These are phyloP conservation scores for Ceratocystis eucalypticola DNA, from an alignment of 2,329 filamentous ascomycete species.

Conservation along the genomic window DNA sequence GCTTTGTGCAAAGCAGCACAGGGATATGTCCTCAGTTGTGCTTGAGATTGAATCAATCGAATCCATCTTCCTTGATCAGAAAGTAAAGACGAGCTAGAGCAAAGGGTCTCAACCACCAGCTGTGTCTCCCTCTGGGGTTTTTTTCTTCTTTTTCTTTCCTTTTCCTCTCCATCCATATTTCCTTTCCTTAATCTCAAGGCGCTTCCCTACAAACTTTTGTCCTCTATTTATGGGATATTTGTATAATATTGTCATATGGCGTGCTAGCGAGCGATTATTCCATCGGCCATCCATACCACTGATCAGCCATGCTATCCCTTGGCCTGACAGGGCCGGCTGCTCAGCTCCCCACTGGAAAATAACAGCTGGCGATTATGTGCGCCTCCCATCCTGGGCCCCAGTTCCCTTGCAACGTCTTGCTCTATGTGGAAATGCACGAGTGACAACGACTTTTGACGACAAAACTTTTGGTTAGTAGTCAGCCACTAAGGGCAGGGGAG, in stretches of 20 bases:
- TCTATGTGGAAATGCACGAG: not conserved
- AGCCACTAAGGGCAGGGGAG: too few species aligned
- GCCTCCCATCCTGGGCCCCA: not conserved
- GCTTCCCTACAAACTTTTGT: not conserved
- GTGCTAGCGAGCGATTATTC: conserved; percentile 8
- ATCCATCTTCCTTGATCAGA: too few species aligned
- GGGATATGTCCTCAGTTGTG: too few species aligned
- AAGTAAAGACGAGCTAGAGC: too few species aligned
- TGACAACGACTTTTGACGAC: not conserved
- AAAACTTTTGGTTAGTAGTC: not conserved
- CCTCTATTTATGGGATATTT: not conserved
- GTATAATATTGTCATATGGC: not conserved
- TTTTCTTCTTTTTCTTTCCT: not conserved
- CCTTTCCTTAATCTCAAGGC: not conserved
- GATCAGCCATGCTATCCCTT: not conserved
- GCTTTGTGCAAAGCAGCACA: too few species aligned
- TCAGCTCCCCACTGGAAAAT: not conserved
- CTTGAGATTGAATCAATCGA: too few species aligned
- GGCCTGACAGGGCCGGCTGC: not conserved
- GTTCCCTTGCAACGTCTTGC: not conserved
- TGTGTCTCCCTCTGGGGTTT: not conserved
- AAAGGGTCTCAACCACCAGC: not conserved
- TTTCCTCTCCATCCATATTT: not conserved
- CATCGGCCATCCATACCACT: conserved; percentile 11
- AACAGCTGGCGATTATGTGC: not conserved